These are phyloP conservation scores for Lentinula edodes DNA, from an alignment of 768 basidiomycete species.

Conservation along the genomic window DNA sequence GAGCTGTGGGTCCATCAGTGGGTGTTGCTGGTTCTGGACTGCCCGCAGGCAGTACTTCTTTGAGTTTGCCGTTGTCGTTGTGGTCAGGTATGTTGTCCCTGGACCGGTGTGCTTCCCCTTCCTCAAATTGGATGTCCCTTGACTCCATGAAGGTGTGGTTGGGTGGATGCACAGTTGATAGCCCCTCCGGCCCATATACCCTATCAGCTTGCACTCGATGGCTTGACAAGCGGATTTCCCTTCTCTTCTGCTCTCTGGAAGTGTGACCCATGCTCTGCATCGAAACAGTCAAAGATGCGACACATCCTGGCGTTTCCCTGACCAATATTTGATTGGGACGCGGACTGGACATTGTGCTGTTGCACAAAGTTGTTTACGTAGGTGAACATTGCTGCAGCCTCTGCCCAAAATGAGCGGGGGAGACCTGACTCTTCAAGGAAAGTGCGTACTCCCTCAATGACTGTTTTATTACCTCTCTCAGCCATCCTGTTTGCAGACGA, in stretches of 20 bases:
- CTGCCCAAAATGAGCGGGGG: background rate
- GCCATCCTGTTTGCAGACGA: no score
- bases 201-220: background rate
- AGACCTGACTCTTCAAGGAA: background rate
- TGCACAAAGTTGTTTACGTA: background rate
- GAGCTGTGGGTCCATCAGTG: no score
- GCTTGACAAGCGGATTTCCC: background rate
- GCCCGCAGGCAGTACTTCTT: no score
- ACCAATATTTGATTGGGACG: background rate
- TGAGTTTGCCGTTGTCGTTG: no score
- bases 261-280: background rate
- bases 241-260: background rate
- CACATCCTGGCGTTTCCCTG: background rate
- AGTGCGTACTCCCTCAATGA: constrained; percentile 13
- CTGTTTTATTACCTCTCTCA: constrained; percentile 15
- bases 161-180: background rate
- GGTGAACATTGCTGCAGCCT: background rate
- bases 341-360: background rate
- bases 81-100: no score
- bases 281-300: background rate
- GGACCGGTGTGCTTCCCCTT: background rate
- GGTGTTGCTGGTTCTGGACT: no score
- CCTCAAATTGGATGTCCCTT: background rate
- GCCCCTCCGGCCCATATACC: background rate
- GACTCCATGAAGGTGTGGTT: background rate